Conservation (phyloP, 805 yeast genomes). For the Cyberlindnera bimundalis region DNA sequence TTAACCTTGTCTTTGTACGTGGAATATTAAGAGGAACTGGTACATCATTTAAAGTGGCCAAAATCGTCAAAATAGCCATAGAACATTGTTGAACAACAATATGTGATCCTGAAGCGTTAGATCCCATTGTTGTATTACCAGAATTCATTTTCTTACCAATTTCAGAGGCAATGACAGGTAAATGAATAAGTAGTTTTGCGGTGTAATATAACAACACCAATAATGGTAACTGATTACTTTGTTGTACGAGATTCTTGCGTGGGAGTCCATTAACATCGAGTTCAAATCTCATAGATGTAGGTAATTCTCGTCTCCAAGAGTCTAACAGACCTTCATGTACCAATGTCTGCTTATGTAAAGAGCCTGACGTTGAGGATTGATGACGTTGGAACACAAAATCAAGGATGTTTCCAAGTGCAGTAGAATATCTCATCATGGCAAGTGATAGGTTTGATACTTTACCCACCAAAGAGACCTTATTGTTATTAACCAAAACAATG, state of each 20-base stretch:
- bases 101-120: slow-evolving; percentile 54
- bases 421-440: slow-evolving; percentile 63
- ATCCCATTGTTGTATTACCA: slow-evolving; percentile 14
- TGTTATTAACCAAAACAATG: slow-evolving; percentile 56
- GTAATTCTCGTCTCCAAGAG: slow-evolving; percentile 73
- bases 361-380: slow-evolving; percentile 15
- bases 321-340: slow-evolving; percentile 68
- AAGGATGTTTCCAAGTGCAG: slow-evolving; percentile 68
- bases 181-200: slow-evolving; percentile 59
- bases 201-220: slow-evolving; percentile 58
- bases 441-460: slow-evolving; percentile 63
- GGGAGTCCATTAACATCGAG: slow-evolving; percentile 55
- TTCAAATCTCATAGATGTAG: slow-evolving; percentile 57
- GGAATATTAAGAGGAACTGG: slow-evolving; percentile 65
- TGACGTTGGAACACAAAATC: slow-evolving; percentile 67
- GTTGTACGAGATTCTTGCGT: slow-evolving; percentile 27
- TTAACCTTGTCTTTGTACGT: slow-evolving; percentile 59
- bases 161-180: slow-evolving; percentile 52
- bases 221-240: slow-evolving; percentile 41
- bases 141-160: slow-evolving; percentile 21
- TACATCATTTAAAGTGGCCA: slow-evolving; percentile 43
- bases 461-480: slow-evolving; percentile 61
- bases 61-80: slow-evolving; percentile 52
- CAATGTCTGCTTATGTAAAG: slow-evolving; percentile 32
- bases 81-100: slow-evolving; percentile 68